Conservation (phyloP, 805 yeast species). For the Pichia ethanolica region DNA sequence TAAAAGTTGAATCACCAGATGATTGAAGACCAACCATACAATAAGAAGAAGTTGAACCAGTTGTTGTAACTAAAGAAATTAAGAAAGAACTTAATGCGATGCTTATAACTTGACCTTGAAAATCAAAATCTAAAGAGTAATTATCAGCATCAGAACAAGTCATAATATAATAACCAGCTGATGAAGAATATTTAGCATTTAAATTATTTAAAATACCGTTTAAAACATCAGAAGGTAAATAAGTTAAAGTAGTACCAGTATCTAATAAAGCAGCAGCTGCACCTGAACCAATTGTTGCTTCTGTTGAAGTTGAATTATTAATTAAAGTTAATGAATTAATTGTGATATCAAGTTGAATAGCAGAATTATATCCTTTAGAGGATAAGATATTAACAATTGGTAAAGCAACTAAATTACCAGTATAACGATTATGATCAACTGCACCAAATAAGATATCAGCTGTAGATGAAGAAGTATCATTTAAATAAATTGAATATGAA, state of each 20-base stretch:
- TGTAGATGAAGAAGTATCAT: conserved; percentile 29
- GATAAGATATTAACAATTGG: conserved; percentile 41
- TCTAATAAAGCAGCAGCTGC: conserved; percentile 41
- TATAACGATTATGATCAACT: conserved; percentile 54
- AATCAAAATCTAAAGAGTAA: conserved; percentile 35
- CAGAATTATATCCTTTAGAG: conserved; percentile 10
- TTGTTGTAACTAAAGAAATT: conserved; percentile 14
- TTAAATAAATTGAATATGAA: conserved; percentile 58
- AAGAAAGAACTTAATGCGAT: conserved; percentile 36
- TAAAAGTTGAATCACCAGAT: conserved; percentile 28
- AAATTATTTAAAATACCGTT: conserved; percentile 22
- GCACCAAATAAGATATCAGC: conserved; percentile 68
- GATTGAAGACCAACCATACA: conserved; percentile 40
- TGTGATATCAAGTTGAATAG: conserved; percentile 39
- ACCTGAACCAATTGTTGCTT: conserved; percentile 20
- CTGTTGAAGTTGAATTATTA: conserved; percentile 11
- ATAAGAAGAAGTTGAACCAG: conserved; percentile 21
- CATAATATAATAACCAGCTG: conserved; percentile 39
- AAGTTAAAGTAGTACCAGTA: conserved; percentile 50
- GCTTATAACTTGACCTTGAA: conserved; percentile 48
- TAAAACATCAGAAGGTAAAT: conserved; percentile 32
- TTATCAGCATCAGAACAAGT: conserved; percentile 31
- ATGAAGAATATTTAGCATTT: conserved; percentile 35
- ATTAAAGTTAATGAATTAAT: conserved; percentile 30
- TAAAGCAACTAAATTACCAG: conserved; percentile 43